Base-by-base conservation (phyloP, 1,284 basidiomycete species). In the Hortiboletus rubellus region DNA sequence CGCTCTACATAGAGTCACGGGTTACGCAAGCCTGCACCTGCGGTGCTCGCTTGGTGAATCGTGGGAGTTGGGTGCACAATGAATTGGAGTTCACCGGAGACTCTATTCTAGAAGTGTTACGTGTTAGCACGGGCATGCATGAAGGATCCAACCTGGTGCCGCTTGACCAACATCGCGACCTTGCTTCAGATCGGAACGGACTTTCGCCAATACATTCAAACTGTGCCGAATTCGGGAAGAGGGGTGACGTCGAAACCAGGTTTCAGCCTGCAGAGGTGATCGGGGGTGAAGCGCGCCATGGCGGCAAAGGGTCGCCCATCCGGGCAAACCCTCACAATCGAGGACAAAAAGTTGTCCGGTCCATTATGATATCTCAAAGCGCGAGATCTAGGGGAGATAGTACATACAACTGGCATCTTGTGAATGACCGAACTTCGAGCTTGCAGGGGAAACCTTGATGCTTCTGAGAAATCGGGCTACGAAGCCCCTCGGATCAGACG, bases 401-500 rank as follows among this genome's bases (percentile, higher is more conserved):
- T 9, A 27, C 44, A 9, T 15, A 14, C n/a, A 33, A 9, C 31
- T 10, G 22, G 6, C 42, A 18, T 33, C 37, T 30, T 33, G 38
- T 30, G 48, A 44, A 55, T 33, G 34, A 55, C n/a, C 15, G 38
- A 47, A 52, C 46, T 18, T n/a, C 27, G 37, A 27, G 38, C 36
- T 30, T 42, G 36, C 27, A n/a, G 47, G 43, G 10, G 34, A 46
- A 50, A 59, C 38, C 27, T 40, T 42, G 50, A 42, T 65, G 24
- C 31, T 44, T 38, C 31, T 44, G 33, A 54, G 49, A 59, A 27
- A 55, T 55, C 46, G 45, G 46, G 52, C n/a, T 24, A 36, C 53
- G 47, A 44, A 52, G 52, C 63, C 66, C 27, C 64, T 65, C 63
- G 66, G 63, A 65, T 67, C 66, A 64, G 30, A 43, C 14, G 33